A percentile compares a stretch with the other conserved stretches of the same genome.
Evolutionary conservation across 108 stramenopile genomes (phyloP).

Genomic region (Nitzschia sp.): DNA sequence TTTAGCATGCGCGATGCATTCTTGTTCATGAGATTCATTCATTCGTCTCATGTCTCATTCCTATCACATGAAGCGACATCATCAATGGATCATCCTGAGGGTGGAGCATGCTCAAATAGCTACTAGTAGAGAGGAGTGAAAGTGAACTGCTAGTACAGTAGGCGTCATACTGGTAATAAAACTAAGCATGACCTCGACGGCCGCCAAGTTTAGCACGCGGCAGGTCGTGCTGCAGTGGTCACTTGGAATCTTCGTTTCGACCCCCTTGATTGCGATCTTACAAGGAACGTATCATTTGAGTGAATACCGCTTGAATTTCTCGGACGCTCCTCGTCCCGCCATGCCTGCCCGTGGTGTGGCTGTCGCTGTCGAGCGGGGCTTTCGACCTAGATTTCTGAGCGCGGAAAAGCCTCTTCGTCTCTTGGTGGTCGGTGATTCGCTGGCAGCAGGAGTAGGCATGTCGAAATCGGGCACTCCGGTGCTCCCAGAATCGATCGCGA

Average conservation of each 20-base stretch:
- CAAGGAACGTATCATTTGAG: constrained; percentile 33
- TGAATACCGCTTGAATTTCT: constrained; percentile 36
- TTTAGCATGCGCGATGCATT: too few species aligned
- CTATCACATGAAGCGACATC: too few species aligned
- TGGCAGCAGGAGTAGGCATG: constrained; percentile 67
- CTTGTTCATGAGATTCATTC: too few species aligned
- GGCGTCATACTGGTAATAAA: too few species aligned
- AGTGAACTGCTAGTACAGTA: too few species aligned
- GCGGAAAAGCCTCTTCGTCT: constrained; percentile 44
- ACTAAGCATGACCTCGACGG: not conserved
- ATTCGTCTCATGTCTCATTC: too few species aligned
- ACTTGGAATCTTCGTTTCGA: constrained; percentile 27
- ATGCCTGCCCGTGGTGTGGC: constrained; percentile 46
- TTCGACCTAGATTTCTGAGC: constrained; percentile 7
- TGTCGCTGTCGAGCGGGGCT: constrained; percentile 23
- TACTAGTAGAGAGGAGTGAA: too few species aligned
- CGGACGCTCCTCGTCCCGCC: constrained; percentile 41
- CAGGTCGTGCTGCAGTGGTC: constrained; percentile 29
- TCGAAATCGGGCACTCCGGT: constrained; percentile 48
- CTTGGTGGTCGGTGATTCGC: constrained; percentile 67
- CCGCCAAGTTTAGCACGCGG: not conserved
- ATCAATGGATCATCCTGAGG: too few species aligned
- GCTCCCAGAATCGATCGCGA: constrained; percentile 65
- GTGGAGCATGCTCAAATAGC: too few species aligned
- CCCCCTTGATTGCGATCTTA: constrained; percentile 35